Base-by-base conservation (phyloP, 257 asterid genomes). In the Scutellaria baicalensis region DNA sequence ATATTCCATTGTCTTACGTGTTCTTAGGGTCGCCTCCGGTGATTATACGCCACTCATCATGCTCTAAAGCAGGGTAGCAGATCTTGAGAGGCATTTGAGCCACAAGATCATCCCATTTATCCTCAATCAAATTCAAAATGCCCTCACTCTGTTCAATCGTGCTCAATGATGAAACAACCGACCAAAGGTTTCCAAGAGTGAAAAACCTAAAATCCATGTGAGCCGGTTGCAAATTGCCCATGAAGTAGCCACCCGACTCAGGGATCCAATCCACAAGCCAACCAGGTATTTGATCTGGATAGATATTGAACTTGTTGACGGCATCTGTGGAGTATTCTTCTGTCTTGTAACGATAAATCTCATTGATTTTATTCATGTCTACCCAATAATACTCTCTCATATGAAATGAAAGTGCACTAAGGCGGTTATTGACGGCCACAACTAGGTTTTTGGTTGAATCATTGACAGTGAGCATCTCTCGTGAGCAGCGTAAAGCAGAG, bases 21-120 rank as follows among this genome's bases (percentile, higher is more conserved):
- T 90, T 92, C 89, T 92, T 90, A 48, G 98, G 98, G 77, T 92
- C 98, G 9, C 97, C 86, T 17, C 98, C 98, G 1, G 97, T 90
- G 81, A 92, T 87, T 77, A 92, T 82, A 57, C 95, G 95, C 98
- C 98, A 92, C 77, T 92, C 97, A 23, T 88, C 98, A 12, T 69
- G 66, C 82, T 92, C 96, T 69, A 92, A 66, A 65, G 98, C 98
- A 47, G 98, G 98, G 83, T 82, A 92, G 80, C 97, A 88, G 45
- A 90, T 90, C 89, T 92, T 92, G 74, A 92, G 86, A 42, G 98
- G 98, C 95, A 88, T 90, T 65, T 77, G 79, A 12, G 85, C 97
- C 60, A 88, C 87, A 13, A 92, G 85, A 77, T 92, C 97, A 33
- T 88, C 96, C 97, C 98, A 92, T 71, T 88, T 92, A 69, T 87